Base-by-base conservation (phyloP, 1,139 yeast genomes). In the Kodamaea derodonti region DNA sequence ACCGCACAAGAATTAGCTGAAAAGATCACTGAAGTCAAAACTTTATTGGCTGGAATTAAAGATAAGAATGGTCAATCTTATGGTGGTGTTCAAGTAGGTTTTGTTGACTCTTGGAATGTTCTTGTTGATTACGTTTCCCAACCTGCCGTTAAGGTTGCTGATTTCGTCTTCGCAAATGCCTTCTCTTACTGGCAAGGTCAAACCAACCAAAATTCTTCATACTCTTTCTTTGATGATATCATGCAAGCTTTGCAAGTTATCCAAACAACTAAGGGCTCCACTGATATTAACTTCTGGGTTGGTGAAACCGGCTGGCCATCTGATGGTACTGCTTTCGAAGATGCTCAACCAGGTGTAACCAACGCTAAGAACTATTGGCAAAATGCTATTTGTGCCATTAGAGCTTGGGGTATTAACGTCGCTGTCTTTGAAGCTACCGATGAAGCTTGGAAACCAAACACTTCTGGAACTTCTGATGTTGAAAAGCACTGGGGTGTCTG, bases 241-340 rank as follows among this genome's bases (percentile, higher is more conserved):
- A 86, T 86, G 95, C 96, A 88, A 72, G 95, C 96, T 45, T 70
- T 90, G 61, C 95, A 85, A 71, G 72, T 74, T 41, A 78, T 90
- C 55, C 95, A 88, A 72, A 69, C 87, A 48, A 65, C 78, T 47
- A 90, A 90, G 73, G 95, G 95, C 43, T 66, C 83, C 39, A 82
- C 90, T 41, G 88, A 86, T 62, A 74, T 88, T 51, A 73, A 77
- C 41, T 87, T 90, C 72, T 88, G 92, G 88, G 92, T 90, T 54
- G 97, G 97, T 59, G 97, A 92, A 73, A 92, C 97, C 47, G 98
- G 97, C 51, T 90, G 97, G 96, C 95, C 97, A 57, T 78, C 95
- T 30, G 80, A 72, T 10, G 98, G 98, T 61, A 79, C 87, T 45
- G 65, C 70, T 58, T 88, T 65, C 52, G 85, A 79, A 56, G 36